phyloP scores from a whole-genome alignment of 805 yeast genomes.

The Yarrowia yakushimensis region DNA sequence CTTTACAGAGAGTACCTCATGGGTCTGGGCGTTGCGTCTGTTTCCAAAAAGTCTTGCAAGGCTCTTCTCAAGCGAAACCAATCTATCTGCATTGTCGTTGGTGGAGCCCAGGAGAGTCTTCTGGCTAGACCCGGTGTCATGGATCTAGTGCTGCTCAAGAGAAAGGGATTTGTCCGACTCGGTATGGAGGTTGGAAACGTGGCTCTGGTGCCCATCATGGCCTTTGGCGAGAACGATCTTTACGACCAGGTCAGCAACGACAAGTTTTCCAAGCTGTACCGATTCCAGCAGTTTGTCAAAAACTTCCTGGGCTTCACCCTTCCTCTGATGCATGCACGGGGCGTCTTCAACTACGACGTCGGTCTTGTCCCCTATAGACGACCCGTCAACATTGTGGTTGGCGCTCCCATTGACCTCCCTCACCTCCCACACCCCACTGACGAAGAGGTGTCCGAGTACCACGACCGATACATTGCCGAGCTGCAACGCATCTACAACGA shows the following conservation, averaged over 20 bases:
- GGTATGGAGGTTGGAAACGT: constrained; percentile 80
- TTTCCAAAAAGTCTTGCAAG: constrained; percentile 67
- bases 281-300: constrained; percentile 71
- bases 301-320: constrained; percentile 72
- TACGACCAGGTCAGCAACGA: constrained; percentile 50
- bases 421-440: constrained; percentile 44
- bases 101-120: constrained; percentile 92
- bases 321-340: constrained; percentile 89
- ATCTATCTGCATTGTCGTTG: constrained; percentile 85
- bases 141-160: constrained; percentile 66
- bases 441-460: constrained; percentile 64
- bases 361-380: constrained; percentile 85
- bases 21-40: constrained; percentile 79
- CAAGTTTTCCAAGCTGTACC: constrained; percentile 47
- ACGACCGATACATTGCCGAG: constrained; percentile 54
- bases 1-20: constrained; percentile 81
- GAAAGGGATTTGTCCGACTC: constrained; percentile 85
- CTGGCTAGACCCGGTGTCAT: constrained; percentile 56
- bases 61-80: constrained; percentile 60
- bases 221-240: constrained; percentile 83
- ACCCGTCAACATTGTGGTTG: constrained; percentile 67
- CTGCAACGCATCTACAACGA: constrained; percentile 51
- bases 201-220: constrained; percentile 78
- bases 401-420: constrained; percentile 42
- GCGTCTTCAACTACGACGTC: constrained; percentile 86